A percentile compares a stretch with the other conserved stretches of the same genome.
phyloP scores from a whole-genome alignment of 805 yeast genomes.

The Yarrowia sp. region DNA sequence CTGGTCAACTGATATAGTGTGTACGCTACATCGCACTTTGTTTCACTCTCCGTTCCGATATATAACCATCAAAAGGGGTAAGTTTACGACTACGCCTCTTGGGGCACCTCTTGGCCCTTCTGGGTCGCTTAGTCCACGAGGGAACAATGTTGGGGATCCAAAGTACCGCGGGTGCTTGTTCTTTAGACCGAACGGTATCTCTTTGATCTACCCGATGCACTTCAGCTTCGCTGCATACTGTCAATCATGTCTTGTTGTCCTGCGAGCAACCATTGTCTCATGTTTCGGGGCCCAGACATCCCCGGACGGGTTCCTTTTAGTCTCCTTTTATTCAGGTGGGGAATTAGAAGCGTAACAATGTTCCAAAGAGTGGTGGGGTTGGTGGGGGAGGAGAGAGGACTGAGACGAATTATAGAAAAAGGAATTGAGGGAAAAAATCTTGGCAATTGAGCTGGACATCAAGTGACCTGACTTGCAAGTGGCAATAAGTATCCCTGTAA shows the following conservation, averaged over 20 bases:
- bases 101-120: not conserved
- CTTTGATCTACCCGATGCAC: not conserved
- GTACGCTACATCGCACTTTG: not conserved
- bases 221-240: not conserved
- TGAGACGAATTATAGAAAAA: too few relatives aligned
- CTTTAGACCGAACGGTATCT: not conserved
- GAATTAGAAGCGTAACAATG: too few relatives aligned
- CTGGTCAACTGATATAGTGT: not conserved
- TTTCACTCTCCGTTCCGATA: not conserved
- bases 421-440: too few relatives aligned
- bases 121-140: too few relatives aligned
- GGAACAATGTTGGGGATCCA: not conserved
- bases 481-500: too few relatives aligned
- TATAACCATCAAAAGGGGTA: not conserved
- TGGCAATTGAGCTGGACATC: too few relatives aligned
- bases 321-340: not conserved
- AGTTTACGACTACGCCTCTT: not conserved
- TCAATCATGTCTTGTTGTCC: not conserved
- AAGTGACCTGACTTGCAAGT: too few relatives aligned
- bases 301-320: not conserved
- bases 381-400: not conserved
- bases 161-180: not conserved
- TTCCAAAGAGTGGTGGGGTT: too few relatives aligned
- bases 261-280: not conserved
- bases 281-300: not conserved